Percentiles rank a stretch among this genome's conserved stretches.
Evolutionary conservation across 768 basidiomycete species (phyloP).

Genomic region (Pisolithus orientalis): DNA sequence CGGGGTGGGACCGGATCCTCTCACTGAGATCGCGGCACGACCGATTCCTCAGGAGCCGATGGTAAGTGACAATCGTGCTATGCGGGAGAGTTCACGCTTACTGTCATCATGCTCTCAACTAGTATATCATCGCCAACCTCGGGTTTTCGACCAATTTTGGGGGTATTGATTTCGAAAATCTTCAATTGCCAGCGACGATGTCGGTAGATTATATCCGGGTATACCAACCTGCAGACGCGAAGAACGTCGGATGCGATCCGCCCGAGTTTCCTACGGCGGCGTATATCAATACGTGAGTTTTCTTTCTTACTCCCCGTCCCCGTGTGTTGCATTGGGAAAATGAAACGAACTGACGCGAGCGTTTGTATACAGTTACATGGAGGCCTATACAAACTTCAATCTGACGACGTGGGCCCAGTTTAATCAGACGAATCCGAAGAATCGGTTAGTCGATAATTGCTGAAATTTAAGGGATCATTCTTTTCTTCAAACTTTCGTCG

Average conservation of each 20-base stretch:
- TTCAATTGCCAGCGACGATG: slow-evolving; percentile 57
- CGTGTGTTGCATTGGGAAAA: neutral
- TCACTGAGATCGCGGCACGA: slow-evolving; percentile 49
- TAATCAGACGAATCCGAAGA: slow-evolving; percentile 56
- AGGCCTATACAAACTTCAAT: slow-evolving; percentile 41
- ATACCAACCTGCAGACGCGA: slow-evolving; percentile 45
- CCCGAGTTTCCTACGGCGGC: slow-evolving; percentile 60
- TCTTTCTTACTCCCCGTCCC: neutral
- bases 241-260: slow-evolving; percentile 67
- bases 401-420: slow-evolving; percentile 42
- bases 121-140: slow-evolving; percentile 69
- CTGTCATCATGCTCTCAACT: neutral
- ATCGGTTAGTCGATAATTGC: slow-evolving; percentile 31
- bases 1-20: slow-evolving; percentile 45
- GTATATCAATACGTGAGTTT: slow-evolving; percentile 68
- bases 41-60: slow-evolving; percentile 67
- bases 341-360: too few species aligned
- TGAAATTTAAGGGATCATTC: slow-evolving; percentile 4
- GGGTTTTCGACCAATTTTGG: slow-evolving; percentile 70
- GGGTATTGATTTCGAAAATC: slow-evolving; percentile 48
- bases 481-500: neutral
- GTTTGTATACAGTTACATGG: slow-evolving; percentile 26
- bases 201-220: slow-evolving; percentile 79
- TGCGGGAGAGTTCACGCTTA: neutral
- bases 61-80: slow-evolving; percentile 29